phyloP scores from a whole-genome alignment of 768 basidiomycete species.

The Tricholomella constricta region DNA sequence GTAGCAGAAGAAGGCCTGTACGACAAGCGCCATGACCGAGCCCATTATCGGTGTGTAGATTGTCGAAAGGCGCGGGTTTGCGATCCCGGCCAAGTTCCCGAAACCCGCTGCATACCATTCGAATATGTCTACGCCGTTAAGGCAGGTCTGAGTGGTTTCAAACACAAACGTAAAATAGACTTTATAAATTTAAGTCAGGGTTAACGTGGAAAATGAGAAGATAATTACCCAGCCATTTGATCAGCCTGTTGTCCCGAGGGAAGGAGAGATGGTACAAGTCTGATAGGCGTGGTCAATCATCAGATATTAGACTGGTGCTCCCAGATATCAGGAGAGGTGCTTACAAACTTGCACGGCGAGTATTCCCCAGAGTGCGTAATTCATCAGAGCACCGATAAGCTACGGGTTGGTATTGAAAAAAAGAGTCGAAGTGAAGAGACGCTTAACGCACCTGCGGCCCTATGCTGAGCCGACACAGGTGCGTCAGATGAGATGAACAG shows the following conservation, averaged over 20 bases:
- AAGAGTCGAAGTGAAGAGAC: too few relatives aligned
- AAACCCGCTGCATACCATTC: constrained; percentile 14
- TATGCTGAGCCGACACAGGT: too few relatives aligned
- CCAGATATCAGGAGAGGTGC: too few relatives aligned
- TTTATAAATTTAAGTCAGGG: background rate
- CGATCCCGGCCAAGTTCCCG: constrained; percentile 9
- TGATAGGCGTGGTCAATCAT: background rate
- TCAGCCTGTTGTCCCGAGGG: constrained; percentile 1
- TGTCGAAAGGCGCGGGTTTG: background rate
- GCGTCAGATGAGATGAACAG: too few relatives aligned
- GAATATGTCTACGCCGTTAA: constrained; percentile 14
- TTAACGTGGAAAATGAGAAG: background rate
- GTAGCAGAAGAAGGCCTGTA: constrained; percentile 19
- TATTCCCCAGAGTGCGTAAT: too few relatives aligned
- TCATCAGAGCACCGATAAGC: too few relatives aligned
- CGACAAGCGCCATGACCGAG: constrained; percentile 11
- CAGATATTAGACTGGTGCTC: too few relatives aligned
- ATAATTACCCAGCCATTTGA: constrained; percentile 3
- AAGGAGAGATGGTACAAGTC: constrained; percentile 6
- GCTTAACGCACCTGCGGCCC: too few relatives aligned
- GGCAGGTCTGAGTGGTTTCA: constrained; percentile 9
- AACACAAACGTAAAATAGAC: constrained; percentile 10
- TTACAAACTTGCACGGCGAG: too few relatives aligned
- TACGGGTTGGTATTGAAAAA: too few relatives aligned
- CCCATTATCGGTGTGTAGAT: constrained; percentile 17